Base-by-base conservation (phyloP, 2,329 filamentous ascomycete species). In the Aspergillus nomiae region DNA sequence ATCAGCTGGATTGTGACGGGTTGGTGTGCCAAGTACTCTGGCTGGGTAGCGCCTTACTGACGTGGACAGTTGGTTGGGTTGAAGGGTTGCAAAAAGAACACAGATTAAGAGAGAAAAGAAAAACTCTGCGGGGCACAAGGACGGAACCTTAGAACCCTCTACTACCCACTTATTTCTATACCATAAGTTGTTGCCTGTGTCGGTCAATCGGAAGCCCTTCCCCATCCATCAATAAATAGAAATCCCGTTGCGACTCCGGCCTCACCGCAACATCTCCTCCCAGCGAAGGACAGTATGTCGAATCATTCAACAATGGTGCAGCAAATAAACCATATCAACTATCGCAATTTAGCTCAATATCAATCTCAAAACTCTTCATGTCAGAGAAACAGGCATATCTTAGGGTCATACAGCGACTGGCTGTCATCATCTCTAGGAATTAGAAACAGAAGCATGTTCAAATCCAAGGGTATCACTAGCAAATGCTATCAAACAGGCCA, bases 381-480 rank as follows among this genome's bases (percentile, higher is more conserved):
- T 5, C 24, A 28, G 21, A 46, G 21, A 46, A 21, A 46, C 14
- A 21, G 24, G 21, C 16, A 21, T 19, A 19, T 48, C 21, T 48
- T 48, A 26, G 9, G 4, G 32, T n/a, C 21, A 51, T 21, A 30
- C 30, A 16, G 16, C 12, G 14, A 8, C 46, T 50, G 24, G 24
- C 28, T 28, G 12, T 2, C 45, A 48, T 50, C 46, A 28, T 50
- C 21, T 50, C 46, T 11, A 19, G 16, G 8, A 50, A 24, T 34
- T 36, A 21, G 30, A 54, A 32, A n/a, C 21, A 53, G 34, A 38
- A 14, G 16, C n/a, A 55, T 36, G 19, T 19, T 55, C 41, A 56
- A 30, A 46, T 58, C 55, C 45, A 53, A 61, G 63, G 63, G 63
- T 65, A 65, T 65, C 64, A 63, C 51, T 62, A 55, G 58, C 56